Percentiles rank a stretch among this genome's conserved stretches.
Evolutionary conservation across 176 grass and related monocot genomes (phyloP).

Genomic region (Oryza coarctata): DNA sequence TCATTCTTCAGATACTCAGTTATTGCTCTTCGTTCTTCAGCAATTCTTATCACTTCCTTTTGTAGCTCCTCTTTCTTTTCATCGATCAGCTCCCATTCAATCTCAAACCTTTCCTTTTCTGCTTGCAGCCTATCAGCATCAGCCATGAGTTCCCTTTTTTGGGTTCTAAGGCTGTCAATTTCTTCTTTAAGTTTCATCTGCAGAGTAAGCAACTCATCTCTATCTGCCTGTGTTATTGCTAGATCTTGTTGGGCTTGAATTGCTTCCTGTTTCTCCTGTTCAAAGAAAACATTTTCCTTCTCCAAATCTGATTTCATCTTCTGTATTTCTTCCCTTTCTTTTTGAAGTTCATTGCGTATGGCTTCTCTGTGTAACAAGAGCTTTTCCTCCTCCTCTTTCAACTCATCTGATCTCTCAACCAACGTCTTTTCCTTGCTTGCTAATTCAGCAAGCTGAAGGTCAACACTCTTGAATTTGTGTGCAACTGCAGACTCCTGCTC

Average conservation of each 20-base stretch:
- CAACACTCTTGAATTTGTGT: constrained; percentile 42
- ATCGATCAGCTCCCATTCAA: constrained; percentile 91
- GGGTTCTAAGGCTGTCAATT: constrained; percentile 88
- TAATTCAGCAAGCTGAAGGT: constrained; percentile 47
- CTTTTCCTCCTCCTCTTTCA: constrained; percentile 53
- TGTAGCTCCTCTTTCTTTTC: constrained; percentile 80
- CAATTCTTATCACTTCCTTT: constrained; percentile 64
- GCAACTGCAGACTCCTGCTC: constrained; percentile 37
- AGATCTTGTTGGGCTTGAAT: constrained; percentile 53
- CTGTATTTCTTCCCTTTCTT: constrained; percentile 55
- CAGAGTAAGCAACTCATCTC: constrained; percentile 56
- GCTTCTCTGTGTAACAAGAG: constrained; percentile 40
- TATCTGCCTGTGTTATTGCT: constrained; percentile 67
- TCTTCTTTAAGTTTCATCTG: constrained; percentile 89
- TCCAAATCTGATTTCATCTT: constrained; percentile 68
- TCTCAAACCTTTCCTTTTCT: constrained; percentile 95
- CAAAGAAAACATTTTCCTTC: constrained; percentile 57
- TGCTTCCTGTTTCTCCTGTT: constrained; percentile 61
- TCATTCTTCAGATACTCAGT: constrained; percentile 62
- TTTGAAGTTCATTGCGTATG: constrained; percentile 34
- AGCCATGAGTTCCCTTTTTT: constrained; percentile 59
- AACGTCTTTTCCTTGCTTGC: constrained; percentile 58
- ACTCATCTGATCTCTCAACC: constrained; percentile 47
- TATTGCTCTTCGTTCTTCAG: constrained; percentile 62
- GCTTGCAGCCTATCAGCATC: constrained; percentile 78